Percentiles rank a stretch among this genome's conserved stretches.
These are phyloP conservation scores for Arabidopsis lyrata DNA, from an alignment of 441 rosid genomes.

Conservation along the genomic window DNA sequence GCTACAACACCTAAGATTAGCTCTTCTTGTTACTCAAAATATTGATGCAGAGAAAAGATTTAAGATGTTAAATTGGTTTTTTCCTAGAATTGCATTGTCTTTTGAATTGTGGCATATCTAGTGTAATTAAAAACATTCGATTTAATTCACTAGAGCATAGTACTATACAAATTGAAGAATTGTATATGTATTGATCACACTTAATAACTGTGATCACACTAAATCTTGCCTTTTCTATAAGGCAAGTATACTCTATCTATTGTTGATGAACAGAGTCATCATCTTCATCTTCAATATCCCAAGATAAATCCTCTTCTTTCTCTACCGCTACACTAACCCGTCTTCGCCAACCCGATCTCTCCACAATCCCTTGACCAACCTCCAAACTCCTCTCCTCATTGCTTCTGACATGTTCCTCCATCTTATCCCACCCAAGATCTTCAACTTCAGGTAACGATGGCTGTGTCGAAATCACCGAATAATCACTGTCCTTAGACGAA, in stretches of 20 bases:
- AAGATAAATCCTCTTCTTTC: conserved; percentile 69
- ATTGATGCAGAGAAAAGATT: conserved; percentile 15
- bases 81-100: too few species aligned
- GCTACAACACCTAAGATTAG: conserved; percentile 20
- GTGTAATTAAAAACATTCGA: not conserved
- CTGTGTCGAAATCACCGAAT: conserved; percentile 55
- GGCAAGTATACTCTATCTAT: conserved; percentile 19
- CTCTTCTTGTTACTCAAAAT: not conserved
- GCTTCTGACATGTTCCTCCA: conserved; percentile 58
- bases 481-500: conserved; percentile 54
- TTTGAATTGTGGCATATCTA: not conserved
- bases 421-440: conserved; percentile 80
- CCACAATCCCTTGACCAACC: conserved; percentile 1
- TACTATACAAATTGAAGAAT: conserved; percentile 27
- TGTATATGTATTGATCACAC: not conserved
- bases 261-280: conserved; percentile 39
- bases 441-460: conserved; percentile 57
- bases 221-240: conserved; percentile 9
- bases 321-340: conserved; percentile 47
- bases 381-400: conserved; percentile 30
- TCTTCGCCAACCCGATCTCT: conserved; percentile 49
- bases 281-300: conserved; percentile 78
- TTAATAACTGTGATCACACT: not conserved
- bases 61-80: not conserved
- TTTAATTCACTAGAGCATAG: not conserved